Conservation (phyloP, 2,329 filamentous ascomycete species). For the Seiridium cupressi region DNA sequence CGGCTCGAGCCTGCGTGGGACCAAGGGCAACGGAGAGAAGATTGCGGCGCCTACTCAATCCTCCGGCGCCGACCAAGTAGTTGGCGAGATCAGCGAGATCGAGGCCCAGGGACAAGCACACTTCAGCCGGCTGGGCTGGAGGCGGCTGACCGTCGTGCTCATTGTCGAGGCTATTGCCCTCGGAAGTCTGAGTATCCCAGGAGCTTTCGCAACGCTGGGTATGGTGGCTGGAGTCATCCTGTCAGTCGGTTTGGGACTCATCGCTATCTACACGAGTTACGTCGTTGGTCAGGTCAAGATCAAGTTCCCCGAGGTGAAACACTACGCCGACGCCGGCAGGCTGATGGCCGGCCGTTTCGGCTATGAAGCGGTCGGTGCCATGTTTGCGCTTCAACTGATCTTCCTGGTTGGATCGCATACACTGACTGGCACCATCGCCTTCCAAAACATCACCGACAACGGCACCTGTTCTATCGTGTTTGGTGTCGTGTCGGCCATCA, state of each 20-base stretch:
- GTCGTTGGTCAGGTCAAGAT: slow-evolving; percentile 42
- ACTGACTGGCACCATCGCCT: slow-evolving; percentile 59
- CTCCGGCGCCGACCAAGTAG: slow-evolving; percentile 14
- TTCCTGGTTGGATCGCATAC: slow-evolving; percentile 65
- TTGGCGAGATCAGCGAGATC: slow-evolving; percentile 35
- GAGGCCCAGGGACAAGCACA: slow-evolving; percentile 47
- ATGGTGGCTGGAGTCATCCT: slow-evolving; percentile 49
- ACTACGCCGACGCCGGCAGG: slow-evolving; percentile 54
- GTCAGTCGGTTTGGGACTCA: slow-evolving; percentile 39
- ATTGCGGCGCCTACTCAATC: neutral
- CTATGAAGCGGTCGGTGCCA: slow-evolving; percentile 51
- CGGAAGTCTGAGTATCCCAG: slow-evolving; percentile 48
- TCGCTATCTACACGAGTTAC: slow-evolving; percentile 47
- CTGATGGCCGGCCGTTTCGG: slow-evolving; percentile 52
- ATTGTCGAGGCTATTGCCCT: slow-evolving; percentile 58
- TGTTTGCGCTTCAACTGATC: slow-evolving; percentile 55
- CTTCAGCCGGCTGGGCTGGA: slow-evolving; percentile 55
- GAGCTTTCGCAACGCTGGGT: slow-evolving; percentile 51
- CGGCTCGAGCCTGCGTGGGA: slow-evolving; percentile 3
- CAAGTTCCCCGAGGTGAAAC: slow-evolving; percentile 26
- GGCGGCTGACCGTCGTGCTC: slow-evolving; percentile 52
- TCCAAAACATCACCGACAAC: slow-evolving; percentile 57
- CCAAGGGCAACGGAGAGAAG: slow-evolving; percentile 1
- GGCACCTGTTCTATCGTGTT: slow-evolving; percentile 58
- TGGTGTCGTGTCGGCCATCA: slow-evolving; percentile 50